Base-by-base conservation (phyloP, 176 grass and related monocot species). In the Hyparrhenia diplandra region DNA sequence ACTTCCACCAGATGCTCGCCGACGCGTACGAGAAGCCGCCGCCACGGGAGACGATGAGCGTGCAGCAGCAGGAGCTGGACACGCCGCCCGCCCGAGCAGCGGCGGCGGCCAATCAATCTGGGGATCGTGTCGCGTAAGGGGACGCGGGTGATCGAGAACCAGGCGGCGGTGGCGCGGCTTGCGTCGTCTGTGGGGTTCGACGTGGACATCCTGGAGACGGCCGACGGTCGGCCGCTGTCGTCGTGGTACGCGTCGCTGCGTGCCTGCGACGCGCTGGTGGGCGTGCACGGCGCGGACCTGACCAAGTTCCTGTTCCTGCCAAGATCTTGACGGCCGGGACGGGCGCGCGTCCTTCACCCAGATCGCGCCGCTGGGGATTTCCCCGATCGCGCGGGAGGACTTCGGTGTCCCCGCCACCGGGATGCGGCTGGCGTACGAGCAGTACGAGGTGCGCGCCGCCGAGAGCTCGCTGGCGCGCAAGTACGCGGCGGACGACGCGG, bases 391-490 rank as follows among this genome's bases (percentile, higher is more conserved):
- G 36, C 73, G 40, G 24, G 66, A 54, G 0, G 91, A 85, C 87
- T 97, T 58, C 54, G 54, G 54, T 0, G n/a, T 1, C 0, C 54
- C 54, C n/a, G 54, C 54, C 54, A 3, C 0, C 9, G 9, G 61
- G 74, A 90, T 94, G 94, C 83, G 73, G 58, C 27, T 92, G 21
- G 63, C 10, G 18, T 95, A 95, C 80, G 75, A 88, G 32, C 81
- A 90, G 77, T 95, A 92, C 85, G 89, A 84, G 71, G 73, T 88
- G 46, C 13, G 6, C 23, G 51, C 35, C 18, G 40, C 3, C 54
- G 93, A 95, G 85, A 96, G 90, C 87, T 96, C 93, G 59, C 74
- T 96, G 66, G n/a, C 11, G 3, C 46, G 75, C 1, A 43, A 2
- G 51, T 85, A 92, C 72, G 36, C 71, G 10, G 16, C 17, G 4